Percentiles rank a stretch among this genome's conserved stretches.
Conservation (phyloP, 2,329 filamentous ascomycete species). For the Reticulascus tulasneorum region DNA sequence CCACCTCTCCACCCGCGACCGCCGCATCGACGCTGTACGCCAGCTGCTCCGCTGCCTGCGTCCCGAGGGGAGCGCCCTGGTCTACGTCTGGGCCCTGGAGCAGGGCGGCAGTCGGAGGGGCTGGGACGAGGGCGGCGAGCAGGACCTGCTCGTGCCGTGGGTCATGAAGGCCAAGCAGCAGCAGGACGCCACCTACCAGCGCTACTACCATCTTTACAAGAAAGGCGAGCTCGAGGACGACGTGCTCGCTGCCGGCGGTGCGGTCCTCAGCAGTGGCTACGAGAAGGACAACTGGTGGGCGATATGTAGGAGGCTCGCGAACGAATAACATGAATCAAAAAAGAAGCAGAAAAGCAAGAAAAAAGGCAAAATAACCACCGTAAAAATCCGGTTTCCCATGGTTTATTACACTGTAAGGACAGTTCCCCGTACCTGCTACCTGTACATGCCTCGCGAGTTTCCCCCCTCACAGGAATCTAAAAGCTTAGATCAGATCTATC, state of each 20-base stretch:
- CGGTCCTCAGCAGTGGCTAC: slow-evolving; percentile 76
- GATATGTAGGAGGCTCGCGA: slow-evolving; percentile 41
- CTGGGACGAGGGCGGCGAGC: slow-evolving; percentile 78
- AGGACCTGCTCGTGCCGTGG: slow-evolving; percentile 97
- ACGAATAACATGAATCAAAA: neutral
- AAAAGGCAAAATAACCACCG: neutral
- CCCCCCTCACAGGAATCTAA: slow-evolving; percentile 5
- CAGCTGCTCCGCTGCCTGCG: slow-evolving; percentile 66
- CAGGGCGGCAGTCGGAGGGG: slow-evolving; percentile 81
- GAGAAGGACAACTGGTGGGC: slow-evolving; percentile 99
- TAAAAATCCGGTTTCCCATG: neutral
- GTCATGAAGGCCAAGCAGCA: slow-evolving; percentile 54
- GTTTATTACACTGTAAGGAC: too few relatives aligned
- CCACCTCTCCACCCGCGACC: slow-evolving; percentile 75
- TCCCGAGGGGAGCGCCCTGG: slow-evolving; percentile 63
- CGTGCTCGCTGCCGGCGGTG: slow-evolving; percentile 68
- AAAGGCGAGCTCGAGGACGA: slow-evolving; percentile 84
- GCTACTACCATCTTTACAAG: slow-evolving; percentile 92
- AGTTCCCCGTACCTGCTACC: too few relatives aligned
- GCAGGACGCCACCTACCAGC: slow-evolving; percentile 58
- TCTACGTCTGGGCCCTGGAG: slow-evolving; percentile 96
- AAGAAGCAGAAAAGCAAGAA: neutral
- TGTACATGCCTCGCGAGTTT: neutral
- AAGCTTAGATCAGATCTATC: slow-evolving; percentile 13
- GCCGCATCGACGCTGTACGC: slow-evolving; percentile 69